phyloP scores from a whole-genome alignment of 106 monocot genomes.

The Xerophyta viscosa region DNA sequence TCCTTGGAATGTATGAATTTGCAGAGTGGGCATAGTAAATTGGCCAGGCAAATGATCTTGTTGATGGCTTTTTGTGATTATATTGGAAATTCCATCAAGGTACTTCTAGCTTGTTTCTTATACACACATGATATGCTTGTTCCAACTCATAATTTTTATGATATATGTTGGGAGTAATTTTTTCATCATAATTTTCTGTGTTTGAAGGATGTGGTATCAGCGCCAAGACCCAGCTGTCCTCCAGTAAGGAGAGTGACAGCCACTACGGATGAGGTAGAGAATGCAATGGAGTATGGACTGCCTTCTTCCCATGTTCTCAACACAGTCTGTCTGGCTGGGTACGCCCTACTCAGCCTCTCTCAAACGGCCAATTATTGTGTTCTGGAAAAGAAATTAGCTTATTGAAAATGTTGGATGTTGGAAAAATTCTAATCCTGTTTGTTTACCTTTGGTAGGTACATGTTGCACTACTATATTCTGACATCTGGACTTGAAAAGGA shows the following conservation, averaged over 20 bases:
- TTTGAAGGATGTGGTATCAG: conserved; percentile 62
- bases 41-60: conserved; percentile 75
- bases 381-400: no score
- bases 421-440: no score
- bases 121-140: no score
- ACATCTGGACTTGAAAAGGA: conserved; percentile 26
- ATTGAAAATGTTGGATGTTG: no score
- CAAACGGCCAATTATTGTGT: no score
- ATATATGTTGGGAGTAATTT: not conserved
- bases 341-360: conserved; percentile 3
- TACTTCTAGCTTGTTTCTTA: no score
- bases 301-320: conserved; percentile 88
- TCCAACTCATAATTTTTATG: no score
- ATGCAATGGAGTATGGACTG: conserved; percentile 87
- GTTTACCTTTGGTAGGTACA: conserved; percentile 37
- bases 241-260: conserved; percentile 76
- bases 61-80: conserved; percentile 93
- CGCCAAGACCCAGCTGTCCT: conserved; percentile 79
- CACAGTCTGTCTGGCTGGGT: conserved; percentile 80
- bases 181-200: not conserved
- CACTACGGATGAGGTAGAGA: conserved; percentile 67
- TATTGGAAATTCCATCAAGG: conserved; percentile 78
- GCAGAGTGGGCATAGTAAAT: conserved; percentile 82
- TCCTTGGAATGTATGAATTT: no score
- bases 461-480: conserved; percentile 54